Conservation (phyloP, 169 alveolate genomes). For the Plasmodium inui region DNA sequence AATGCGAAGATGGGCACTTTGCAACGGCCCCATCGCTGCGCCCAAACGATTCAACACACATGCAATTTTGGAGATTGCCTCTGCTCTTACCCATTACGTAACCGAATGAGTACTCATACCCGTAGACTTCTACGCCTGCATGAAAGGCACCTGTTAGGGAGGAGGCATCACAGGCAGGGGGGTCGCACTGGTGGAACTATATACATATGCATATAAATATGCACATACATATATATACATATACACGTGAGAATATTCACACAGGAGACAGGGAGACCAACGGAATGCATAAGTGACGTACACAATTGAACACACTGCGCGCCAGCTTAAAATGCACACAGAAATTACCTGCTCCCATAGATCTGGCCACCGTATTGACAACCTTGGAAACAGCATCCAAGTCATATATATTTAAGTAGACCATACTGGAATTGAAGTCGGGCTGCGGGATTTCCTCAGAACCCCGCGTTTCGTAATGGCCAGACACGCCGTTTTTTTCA, state of each 20-base stretch:
- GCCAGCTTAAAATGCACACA: neutral
- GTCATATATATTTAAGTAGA: conserved; percentile 83
- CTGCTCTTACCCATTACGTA: conserved; percentile 37
- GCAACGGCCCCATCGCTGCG: neutral
- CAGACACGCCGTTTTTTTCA: neutral
- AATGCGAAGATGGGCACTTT: neutral
- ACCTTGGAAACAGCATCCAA: conserved; percentile 81
- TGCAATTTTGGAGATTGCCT: neutral
- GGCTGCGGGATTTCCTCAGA: neutral
- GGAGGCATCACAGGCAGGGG: neutral
- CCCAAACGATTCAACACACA: too few relatives aligned
- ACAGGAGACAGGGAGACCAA: too few relatives aligned
- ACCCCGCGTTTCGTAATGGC: neutral
- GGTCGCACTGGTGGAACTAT: neutral
- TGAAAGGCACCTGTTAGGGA: conserved; percentile 78
- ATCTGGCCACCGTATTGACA: conserved; percentile 80
- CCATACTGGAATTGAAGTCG: conserved; percentile 46
- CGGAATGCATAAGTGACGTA: too few relatives aligned
- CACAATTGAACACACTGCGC: neutral
- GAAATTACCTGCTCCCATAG: conserved; percentile 80
- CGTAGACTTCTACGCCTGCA: conserved; percentile 86
- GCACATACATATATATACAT: neutral
- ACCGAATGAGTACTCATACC: conserved; percentile 83
- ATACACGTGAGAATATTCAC: neutral
- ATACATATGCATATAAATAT: neutral